A percentile compares a stretch with the other conserved stretches of the same genome.
These are phyloP conservation scores for Pythium sukuiense DNA, from an alignment of 352 stramenopile genomes.

Conservation along the genomic window DNA sequence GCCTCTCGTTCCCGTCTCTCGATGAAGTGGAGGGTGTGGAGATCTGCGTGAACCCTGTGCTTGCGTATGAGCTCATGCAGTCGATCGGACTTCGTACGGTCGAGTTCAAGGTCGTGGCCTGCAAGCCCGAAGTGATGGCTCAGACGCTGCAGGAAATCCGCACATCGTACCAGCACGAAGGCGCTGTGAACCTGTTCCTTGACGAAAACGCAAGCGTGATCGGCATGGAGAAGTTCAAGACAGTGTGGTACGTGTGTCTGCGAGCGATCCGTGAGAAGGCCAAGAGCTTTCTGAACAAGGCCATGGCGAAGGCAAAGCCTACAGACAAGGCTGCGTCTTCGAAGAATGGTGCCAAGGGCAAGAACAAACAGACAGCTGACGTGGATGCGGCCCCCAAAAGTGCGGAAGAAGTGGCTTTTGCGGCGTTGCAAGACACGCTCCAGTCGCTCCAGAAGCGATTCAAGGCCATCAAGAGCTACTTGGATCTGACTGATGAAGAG, in stretches of 20 bases:
- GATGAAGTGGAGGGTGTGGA: slow-evolving; percentile 45
- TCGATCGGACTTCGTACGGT: slow-evolving; percentile 62
- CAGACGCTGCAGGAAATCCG: slow-evolving; percentile 45
- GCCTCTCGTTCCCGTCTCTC: slow-evolving; percentile 55
- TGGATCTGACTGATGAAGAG: slow-evolving; percentile 46
- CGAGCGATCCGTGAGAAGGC: slow-evolving; percentile 86
- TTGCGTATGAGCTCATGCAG: slow-evolving; percentile 62
- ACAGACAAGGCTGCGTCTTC: not conserved
- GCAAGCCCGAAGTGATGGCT: slow-evolving; percentile 35
- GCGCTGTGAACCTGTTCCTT: slow-evolving; percentile 72
- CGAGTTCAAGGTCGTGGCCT: slow-evolving; percentile 49
- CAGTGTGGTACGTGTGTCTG: slow-evolving; percentile 82
- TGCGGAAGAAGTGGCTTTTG: not conserved
- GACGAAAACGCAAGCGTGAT: slow-evolving; percentile 62
- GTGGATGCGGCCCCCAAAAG: not conserved
- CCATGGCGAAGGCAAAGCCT: slow-evolving; percentile 21
- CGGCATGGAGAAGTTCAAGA: slow-evolving; percentile 85
- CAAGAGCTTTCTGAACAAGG: slow-evolving; percentile 54
- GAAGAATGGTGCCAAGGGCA: slow-evolving; percentile 24
- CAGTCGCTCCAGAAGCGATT: slow-evolving; percentile 50
- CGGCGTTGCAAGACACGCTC: slow-evolving; percentile 15
- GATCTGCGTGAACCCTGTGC: slow-evolving; percentile 76
- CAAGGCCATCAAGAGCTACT: slow-evolving; percentile 45
- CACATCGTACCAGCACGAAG: slow-evolving; percentile 62
- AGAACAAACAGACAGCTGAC: slow-evolving; percentile 23